phyloP scores from a whole-genome alignment of 2,329 filamentous ascomycete species.

The Sporothrix variecibatus region DNA sequence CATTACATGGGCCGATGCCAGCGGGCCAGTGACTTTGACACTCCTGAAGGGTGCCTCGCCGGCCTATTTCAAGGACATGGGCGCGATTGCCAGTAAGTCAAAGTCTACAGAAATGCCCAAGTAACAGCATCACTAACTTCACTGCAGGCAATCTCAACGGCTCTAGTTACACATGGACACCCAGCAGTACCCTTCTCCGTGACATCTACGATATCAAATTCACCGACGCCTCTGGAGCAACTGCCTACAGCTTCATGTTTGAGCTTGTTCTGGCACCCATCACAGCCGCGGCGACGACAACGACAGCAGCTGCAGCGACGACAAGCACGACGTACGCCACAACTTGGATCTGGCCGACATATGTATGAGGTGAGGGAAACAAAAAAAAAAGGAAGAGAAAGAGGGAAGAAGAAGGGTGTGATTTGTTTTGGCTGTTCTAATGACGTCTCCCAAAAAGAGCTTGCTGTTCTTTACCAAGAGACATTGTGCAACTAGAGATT shows the following conservation, averaged over 20 bases:
- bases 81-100: not conserved
- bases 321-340: not conserved
- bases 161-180: not conserved
- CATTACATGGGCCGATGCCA: not conserved
- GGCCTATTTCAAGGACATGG: not conserved
- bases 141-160: not conserved
- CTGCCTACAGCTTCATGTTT: not conserved
- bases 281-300: not conserved
- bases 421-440: not conserved
- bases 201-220: slow-evolving; percentile 7
- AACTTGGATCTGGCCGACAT: slow-evolving; percentile 9
- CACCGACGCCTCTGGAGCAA: not conserved
- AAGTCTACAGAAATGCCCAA: not conserved
- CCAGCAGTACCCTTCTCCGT: not conserved
- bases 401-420: not conserved
- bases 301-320: not conserved
- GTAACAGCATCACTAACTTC: not conserved
- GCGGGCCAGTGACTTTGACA: not conserved
- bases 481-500: no score
- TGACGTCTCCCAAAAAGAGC: no score
- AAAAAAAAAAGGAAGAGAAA: not conserved
- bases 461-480: no score
- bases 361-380: not conserved
- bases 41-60: not conserved
- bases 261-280: slow-evolving; percentile 7